Evolutionary conservation across 768 basidiomycete genomes (phyloP).

Genomic region (Boletus reticuloceps): DNA sequence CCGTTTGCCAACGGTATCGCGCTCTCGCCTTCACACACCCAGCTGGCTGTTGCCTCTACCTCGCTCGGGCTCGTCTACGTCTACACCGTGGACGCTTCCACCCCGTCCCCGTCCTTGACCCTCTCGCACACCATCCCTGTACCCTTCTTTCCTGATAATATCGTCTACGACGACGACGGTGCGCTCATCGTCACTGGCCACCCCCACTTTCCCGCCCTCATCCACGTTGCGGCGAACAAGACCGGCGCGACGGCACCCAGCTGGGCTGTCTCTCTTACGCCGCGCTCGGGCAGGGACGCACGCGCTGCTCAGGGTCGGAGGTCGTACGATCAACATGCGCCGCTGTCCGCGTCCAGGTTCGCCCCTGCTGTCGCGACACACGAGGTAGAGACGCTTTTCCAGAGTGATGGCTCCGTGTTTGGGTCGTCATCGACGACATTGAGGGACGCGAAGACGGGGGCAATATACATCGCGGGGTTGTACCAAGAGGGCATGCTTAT

Average conservation of each 20-base stretch:
- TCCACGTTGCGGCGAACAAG: conserved; percentile 43
- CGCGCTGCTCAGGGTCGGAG: no score
- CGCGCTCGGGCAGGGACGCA: no score
- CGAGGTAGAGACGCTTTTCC: conserved; percentile 63
- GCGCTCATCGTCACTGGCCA: conserved; percentile 62
- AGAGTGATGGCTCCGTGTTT: conserved; percentile 66
- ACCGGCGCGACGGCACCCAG: conserved; percentile 45
- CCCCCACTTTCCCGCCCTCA: conserved; percentile 57
- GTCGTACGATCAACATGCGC: conserved; percentile 43
- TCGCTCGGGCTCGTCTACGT: conserved; percentile 45
- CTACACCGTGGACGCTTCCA: conserved; percentile 47
- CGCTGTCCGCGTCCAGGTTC: conserved; percentile 45
- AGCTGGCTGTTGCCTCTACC: conserved; percentile 59
- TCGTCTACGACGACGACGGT: conserved; percentile 48
- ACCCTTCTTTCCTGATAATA: conserved; percentile 64
- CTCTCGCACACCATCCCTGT: conserved; percentile 39
- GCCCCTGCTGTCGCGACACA: conserved; percentile 36
- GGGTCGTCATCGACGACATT: conserved; percentile 52
- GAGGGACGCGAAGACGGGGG: conserved; percentile 46
- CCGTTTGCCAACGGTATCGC: conserved; percentile 72
- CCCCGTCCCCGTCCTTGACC: conserved; percentile 27
- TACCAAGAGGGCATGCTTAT: conserved; percentile 56
- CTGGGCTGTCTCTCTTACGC: conserved; percentile 44
- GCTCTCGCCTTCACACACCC: conserved; percentile 46
- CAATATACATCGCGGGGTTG: conserved; percentile 54